These are phyloP conservation scores for Colletotrichum acutatum DNA, from an alignment of 2,329 filamentous ascomycete genomes.

Conservation along the genomic window DNA sequence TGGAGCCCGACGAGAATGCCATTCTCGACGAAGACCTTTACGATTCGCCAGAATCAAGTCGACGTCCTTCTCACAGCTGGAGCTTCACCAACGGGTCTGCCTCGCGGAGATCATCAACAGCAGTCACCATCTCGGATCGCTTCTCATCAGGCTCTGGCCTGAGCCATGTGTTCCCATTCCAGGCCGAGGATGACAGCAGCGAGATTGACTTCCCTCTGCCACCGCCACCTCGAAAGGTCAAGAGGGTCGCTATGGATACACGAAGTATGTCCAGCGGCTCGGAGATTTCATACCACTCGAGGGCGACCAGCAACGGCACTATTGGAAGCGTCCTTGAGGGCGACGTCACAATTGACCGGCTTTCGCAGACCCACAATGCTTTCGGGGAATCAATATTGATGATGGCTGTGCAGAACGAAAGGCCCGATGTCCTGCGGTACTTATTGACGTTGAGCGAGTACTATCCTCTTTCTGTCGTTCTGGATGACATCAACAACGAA, in stretches of 20 bases:
- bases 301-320: constrained; percentile 81
- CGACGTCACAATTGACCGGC: constrained; percentile 84
- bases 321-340: constrained; percentile 80
- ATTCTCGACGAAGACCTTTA: constrained; percentile 59
- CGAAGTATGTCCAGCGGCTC: constrained; percentile 90
- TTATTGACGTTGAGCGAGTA: constrained; percentile 81
- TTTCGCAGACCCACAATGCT: constrained; percentile 76
- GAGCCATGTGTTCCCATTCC: constrained; percentile 92
- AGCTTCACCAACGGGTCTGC: constrained; percentile 57
- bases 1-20: constrained; percentile 75
- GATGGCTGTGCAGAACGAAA: constrained; percentile 83
- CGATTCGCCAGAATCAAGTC: constrained; percentile 50
- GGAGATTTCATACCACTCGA: constrained; percentile 83
- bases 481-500: constrained; percentile 89
- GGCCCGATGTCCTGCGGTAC: constrained; percentile 79
- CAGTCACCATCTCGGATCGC: constrained; percentile 56
- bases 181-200: constrained; percentile 51
- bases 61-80: constrained; percentile 59
- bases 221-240: constrained; percentile 64
- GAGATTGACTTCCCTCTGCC: constrained; percentile 41
- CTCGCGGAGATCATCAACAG: constrained; percentile 55
- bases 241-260: constrained; percentile 90
- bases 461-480: constrained; percentile 76
- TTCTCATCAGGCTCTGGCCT: constrained; percentile 70
- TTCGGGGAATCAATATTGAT: constrained; percentile 86